These are phyloP conservation scores for Magnaporthiopsis rhizophila DNA, from an alignment of 2,329 filamentous ascomycete species.

Conservation along the genomic window DNA sequence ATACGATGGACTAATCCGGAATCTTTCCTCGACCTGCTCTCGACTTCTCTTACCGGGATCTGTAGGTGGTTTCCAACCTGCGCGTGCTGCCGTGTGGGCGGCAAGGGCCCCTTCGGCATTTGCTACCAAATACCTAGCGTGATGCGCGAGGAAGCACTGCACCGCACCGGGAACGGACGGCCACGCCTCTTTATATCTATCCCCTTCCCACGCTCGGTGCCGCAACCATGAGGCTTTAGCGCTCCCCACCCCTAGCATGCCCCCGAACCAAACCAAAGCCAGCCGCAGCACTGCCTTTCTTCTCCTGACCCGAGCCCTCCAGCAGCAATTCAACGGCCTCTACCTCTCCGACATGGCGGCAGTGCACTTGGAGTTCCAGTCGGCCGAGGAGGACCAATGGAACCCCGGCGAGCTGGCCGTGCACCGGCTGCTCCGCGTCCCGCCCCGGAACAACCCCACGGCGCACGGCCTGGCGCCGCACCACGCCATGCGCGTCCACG, in stretches of 20 bases:
- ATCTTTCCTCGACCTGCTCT: not conserved
- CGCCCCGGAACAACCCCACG: slow-evolving; percentile 57
- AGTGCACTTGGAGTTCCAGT: not conserved
- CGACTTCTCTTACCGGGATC: not conserved
- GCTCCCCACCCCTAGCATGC: not conserved
- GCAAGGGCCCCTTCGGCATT: not conserved
- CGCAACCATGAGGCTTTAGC: not conserved
- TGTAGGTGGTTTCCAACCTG: not conserved
- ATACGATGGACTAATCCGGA: not conserved
- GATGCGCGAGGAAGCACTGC: not conserved
- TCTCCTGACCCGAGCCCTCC: not conserved
- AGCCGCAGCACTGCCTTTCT: not conserved
- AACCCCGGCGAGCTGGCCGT: slow-evolving; percentile 61
- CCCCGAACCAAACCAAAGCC: not conserved
- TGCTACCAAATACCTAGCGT: not conserved
- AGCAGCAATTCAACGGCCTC: not conserved
- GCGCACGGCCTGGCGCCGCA: slow-evolving; percentile 51
- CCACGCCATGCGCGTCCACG: slow-evolving; percentile 51
- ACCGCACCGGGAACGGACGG: not conserved
- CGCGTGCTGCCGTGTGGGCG: not conserved
- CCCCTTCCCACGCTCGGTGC: not conserved
- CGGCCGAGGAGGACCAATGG: slow-evolving; percentile 33
- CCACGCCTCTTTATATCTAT: not conserved
- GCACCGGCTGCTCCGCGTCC: slow-evolving; percentile 53
- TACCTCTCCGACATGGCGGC: not conserved